Conservation (phyloP, 192 early-diverging fungal species). For the Jimgerdemannia flammicorona region DNA sequence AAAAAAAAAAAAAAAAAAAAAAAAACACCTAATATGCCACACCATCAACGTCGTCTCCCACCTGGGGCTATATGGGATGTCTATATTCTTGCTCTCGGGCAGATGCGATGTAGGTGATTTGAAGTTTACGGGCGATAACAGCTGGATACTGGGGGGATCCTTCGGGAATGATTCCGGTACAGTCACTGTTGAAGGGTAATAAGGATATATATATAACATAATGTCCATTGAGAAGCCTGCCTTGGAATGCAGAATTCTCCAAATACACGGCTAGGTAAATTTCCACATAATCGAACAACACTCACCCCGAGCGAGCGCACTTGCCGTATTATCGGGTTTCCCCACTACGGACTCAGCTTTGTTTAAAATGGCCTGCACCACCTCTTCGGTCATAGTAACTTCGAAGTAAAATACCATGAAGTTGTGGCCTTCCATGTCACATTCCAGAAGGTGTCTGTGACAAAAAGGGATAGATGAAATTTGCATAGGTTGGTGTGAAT, state of each 20-base stretch:
- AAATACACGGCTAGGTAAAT: neutral
- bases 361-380: neutral
- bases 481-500: neutral
- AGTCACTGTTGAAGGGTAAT: neutral
- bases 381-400: neutral
- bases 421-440: neutral
- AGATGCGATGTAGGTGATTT: neutral
- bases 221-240: neutral
- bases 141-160: neutral
- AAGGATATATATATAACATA: neutral
- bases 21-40: neutral
- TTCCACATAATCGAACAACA: neutral
- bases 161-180: neutral
- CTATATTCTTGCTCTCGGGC: neutral
- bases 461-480: neutral
- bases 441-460: neutral
- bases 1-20: too few species aligned
- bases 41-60: neutral
- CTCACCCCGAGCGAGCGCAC: neutral
- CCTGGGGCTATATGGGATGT: neutral
- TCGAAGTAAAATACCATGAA: neutral
- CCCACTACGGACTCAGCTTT: neutral
- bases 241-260: neutral
- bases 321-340: neutral
- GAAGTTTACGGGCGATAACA: neutral